These are phyloP conservation scores for Plasmodium fragile DNA, from an alignment of 169 alveolate species.

Conservation along the genomic window DNA sequence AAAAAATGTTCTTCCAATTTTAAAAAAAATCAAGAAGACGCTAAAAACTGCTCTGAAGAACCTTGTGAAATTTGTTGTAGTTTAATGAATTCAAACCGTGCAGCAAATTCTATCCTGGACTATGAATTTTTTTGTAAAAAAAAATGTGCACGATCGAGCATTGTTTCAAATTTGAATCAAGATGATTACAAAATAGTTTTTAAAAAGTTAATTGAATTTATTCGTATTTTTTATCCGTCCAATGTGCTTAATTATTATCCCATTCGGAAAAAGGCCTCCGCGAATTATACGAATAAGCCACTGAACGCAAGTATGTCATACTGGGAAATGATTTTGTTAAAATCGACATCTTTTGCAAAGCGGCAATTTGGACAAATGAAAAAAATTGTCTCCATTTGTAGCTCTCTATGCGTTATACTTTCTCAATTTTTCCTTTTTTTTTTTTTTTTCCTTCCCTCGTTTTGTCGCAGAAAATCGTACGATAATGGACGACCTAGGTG, in stretches of 20 bases:
- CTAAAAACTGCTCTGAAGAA: slow-evolving; percentile 73
- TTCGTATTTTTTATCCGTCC: slow-evolving; percentile 68
- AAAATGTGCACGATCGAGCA: slow-evolving; percentile 55
- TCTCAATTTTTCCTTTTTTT: not conserved
- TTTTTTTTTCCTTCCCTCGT: not conserved
- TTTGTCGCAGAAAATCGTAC: slow-evolving; percentile 30
- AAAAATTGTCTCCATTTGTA: not conserved
- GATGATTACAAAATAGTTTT: slow-evolving; percentile 67
- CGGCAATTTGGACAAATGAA: not conserved
- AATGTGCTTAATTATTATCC: slow-evolving; percentile 45
- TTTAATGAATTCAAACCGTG: slow-evolving; percentile 29
- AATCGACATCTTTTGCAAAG: not conserved
- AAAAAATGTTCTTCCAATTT: slow-evolving; percentile 63
- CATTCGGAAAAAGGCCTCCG: slow-evolving; percentile 11
- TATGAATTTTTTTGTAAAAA: slow-evolving; percentile 63
- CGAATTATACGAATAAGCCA: slow-evolving; percentile 34
- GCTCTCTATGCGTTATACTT: not conserved
- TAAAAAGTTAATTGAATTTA: slow-evolving; percentile 65
- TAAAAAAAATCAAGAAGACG: slow-evolving; percentile 74
- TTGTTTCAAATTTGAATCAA: slow-evolving; percentile 22
- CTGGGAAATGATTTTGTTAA: not conserved
- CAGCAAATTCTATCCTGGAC: slow-evolving; percentile 43
- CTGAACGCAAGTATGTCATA: slow-evolving; percentile 33
- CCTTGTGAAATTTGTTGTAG: slow-evolving; percentile 76
- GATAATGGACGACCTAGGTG: slow-evolving; percentile 41